A percentile compares a stretch with the other conserved stretches of the same genome.
Conservation (phyloP, 2,329 filamentous ascomycete genomes). For the Trichophyton benhamiae region DNA sequence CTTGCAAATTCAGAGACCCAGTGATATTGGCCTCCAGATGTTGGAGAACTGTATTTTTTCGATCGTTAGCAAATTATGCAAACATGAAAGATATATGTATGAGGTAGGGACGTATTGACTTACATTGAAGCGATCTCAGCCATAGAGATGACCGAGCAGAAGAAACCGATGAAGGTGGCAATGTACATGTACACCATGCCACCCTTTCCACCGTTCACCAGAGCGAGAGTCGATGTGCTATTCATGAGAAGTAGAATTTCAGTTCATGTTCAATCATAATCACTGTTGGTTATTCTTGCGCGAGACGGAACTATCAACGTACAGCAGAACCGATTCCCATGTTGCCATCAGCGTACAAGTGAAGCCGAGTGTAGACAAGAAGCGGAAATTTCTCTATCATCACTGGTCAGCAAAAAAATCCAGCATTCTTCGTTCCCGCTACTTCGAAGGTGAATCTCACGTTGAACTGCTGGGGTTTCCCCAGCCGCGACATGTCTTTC, state of each 20-base stretch:
- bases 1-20: slow-evolving; percentile 30
- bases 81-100: background rate
- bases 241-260: background rate
- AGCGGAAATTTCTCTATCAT: slow-evolving; percentile 28
- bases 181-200: slow-evolving; percentile 24
- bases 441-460: slow-evolving; percentile 14
- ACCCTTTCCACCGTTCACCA: slow-evolving; percentile 24
- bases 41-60: slow-evolving; percentile 26
- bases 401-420: background rate
- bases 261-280: background rate
- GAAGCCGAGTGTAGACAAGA: slow-evolving; percentile 31
- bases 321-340: slow-evolving; percentile 31
- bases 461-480: slow-evolving; percentile 39
- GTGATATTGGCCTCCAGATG: slow-evolving; percentile 35
- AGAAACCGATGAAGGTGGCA: slow-evolving; percentile 21
- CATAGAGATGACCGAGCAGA: slow-evolving; percentile 24
- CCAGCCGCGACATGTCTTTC: slow-evolving; percentile 39
- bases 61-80: background rate
- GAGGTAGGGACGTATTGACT: background rate
- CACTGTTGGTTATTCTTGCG: background rate
- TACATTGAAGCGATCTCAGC: slow-evolving; percentile 32
- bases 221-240: slow-evolving; percentile 12
- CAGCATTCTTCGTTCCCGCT: background rate
- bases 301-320: background rate
- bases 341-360: slow-evolving; percentile 30